Evolutionary conservation across 2,329 filamentous ascomycete species (phyloP).

Genomic region (Colletotrichum brevisporum): DNA sequence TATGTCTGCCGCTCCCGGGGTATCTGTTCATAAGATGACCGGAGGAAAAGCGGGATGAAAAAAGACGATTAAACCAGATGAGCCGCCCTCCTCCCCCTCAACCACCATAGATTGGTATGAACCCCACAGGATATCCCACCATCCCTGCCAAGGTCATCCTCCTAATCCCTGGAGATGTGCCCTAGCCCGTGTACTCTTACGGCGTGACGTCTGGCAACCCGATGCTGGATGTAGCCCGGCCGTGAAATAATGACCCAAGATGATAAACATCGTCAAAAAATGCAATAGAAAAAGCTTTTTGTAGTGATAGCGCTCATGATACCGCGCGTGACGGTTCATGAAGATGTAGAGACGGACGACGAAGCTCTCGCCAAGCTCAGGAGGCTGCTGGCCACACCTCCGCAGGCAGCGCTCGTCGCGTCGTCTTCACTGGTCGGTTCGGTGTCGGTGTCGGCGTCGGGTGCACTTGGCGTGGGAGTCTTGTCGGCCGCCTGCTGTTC

Average conservation of each 20-base stretch:
- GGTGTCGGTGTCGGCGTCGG: conserved; percentile 26
- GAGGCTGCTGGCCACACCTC: conserved; percentile 66
- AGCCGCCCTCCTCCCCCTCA: conserved; percentile 7
- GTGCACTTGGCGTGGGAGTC: conserved; percentile 39
- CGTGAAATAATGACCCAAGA: not conserved
- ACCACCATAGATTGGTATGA: not conserved
- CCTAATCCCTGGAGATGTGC: conserved; percentile 2
- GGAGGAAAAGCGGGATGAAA: too few relatives aligned
- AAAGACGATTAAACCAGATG: conserved; percentile 14
- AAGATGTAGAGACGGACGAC: conserved; percentile 30
- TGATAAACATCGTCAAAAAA: not conserved
- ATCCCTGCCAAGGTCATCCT: not conserved
- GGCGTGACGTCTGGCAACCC: not conserved
- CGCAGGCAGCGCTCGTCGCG: conserved; percentile 61
- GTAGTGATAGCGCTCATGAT: not conserved
- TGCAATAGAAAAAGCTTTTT: conserved; percentile 7
- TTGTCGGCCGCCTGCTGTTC: conserved; percentile 42
- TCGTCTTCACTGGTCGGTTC: conserved; percentile 47
- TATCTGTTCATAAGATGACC: conserved; percentile 7
- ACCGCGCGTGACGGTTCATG: conserved; percentile 1
- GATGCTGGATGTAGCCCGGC: conserved; percentile 6
- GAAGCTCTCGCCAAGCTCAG: conserved; percentile 58
- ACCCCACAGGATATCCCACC: conserved; percentile 10
- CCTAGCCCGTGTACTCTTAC: conserved; percentile 5
- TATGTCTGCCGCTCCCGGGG: not conserved